Evolutionary conservation across 345 rosid genomes (phyloP).

Genomic region (Bruguiera gymnorhiza): DNA sequence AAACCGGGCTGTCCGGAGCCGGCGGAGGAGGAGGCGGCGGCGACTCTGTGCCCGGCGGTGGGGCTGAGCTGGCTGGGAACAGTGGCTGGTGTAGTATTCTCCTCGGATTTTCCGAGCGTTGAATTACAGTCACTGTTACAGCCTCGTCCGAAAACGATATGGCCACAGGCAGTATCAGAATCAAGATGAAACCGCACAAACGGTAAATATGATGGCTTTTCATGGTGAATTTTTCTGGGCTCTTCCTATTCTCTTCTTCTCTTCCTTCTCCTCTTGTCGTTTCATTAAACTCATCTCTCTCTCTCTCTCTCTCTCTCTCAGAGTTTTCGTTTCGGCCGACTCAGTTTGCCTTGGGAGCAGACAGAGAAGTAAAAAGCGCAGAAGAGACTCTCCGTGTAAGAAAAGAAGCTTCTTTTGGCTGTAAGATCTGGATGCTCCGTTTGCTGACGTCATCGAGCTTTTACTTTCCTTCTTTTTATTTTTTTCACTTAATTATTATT

Average conservation of each 20-base stretch:
- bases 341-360: background rate
- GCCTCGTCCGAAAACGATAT: conserved; percentile 1
- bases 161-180: conserved; percentile 2
- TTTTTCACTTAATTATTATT: background rate
- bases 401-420: conserved; percentile 54
- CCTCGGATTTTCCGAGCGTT: conserved; percentile 28
- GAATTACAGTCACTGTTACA: background rate
- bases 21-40: conserved; percentile 44
- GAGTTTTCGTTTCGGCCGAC: background rate
- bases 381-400: conserved; percentile 7
- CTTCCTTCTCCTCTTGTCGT: conserved; percentile 21
- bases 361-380: conserved; percentile 10
- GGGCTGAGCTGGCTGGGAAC: conserved; percentile 55
- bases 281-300: conserved; percentile 48
- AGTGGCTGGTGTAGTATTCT: conserved; percentile 89
- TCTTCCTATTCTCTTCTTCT: conserved; percentile 7
- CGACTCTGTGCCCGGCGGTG: conserved; percentile 43
- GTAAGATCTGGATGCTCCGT: conserved; percentile 66
- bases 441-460: conserved; percentile 42
- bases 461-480: background rate
- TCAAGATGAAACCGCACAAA: conserved; percentile 23
- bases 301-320: conserved; percentile 26
- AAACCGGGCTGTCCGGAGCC: conserved; percentile 37
- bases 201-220: conserved; percentile 23
- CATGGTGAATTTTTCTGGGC: conserved; percentile 56